Percentiles rank a stretch among this genome's conserved stretches.
phyloP scores from a whole-genome alignment of 768 basidiomycete genomes.

The Mycena vitilis region DNA sequence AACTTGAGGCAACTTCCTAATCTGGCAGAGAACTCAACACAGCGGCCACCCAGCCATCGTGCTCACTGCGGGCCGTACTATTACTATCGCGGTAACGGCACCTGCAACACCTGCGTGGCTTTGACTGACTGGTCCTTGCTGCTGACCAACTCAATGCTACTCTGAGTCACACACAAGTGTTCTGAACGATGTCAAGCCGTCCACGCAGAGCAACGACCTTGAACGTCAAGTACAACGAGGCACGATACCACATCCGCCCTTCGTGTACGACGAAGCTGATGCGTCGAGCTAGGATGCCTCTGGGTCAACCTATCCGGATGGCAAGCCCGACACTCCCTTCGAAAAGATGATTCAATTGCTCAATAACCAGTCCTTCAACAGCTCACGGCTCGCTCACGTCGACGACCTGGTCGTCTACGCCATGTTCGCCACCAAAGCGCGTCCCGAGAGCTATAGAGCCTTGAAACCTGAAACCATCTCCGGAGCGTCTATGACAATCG shows the following conservation, averaged over 20 bases:
- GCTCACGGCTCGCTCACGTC: conserved; percentile 11
- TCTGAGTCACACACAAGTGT: too few relatives aligned
- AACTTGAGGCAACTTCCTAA: conserved; percentile 12
- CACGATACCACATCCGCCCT: background rate
- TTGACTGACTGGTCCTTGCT: too few relatives aligned
- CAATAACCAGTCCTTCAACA: conserved; percentile 14
- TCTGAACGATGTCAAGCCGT: conserved; percentile 16
- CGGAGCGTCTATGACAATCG: conserved; percentile 15
- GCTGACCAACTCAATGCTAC: too few relatives aligned
- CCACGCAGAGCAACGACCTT: conserved; percentile 16
- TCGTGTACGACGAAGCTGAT: background rate
- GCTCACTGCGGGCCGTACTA: too few relatives aligned
- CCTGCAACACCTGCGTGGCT: too few relatives aligned
- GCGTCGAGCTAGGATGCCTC: conserved; percentile 11
- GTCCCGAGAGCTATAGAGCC: conserved; percentile 12
- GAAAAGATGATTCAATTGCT: conserved; percentile 16
- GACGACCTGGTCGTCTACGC: conserved; percentile 25
- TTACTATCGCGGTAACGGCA: too few relatives aligned
- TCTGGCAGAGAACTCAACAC: background rate
- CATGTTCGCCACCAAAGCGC: conserved; percentile 27
- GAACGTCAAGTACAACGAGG: conserved; percentile 22
- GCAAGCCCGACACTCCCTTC: conserved; percentile 19
- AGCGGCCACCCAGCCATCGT: too few relatives aligned
- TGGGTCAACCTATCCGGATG: conserved; percentile 20
- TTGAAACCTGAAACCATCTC: conserved; percentile 18